Evolutionary conservation across 139 green algal species (phyloP).

Genomic region (Dunaliella primolecta): DNA sequence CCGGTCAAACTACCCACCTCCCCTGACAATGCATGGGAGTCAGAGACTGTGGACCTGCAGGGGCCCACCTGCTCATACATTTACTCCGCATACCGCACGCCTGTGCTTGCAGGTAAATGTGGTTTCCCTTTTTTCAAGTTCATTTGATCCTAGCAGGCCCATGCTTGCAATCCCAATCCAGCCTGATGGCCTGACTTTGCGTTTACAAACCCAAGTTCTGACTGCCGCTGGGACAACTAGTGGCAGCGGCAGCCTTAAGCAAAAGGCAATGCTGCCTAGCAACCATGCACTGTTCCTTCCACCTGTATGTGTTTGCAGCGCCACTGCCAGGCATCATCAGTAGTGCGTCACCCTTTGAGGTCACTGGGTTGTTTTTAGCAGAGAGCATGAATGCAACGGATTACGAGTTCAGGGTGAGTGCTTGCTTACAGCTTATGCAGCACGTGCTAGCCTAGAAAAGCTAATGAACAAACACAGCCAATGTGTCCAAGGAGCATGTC

Average conservation of each 20-base stretch:
- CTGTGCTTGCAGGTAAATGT: background rate
- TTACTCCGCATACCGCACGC: conserved; percentile 33
- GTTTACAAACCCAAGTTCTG: no score
- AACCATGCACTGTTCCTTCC: no score
- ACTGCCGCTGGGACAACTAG: no score
- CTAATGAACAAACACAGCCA: no score
- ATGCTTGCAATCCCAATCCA: no score
- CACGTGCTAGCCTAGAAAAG: no score
- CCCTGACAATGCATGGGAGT: conserved; percentile 6
- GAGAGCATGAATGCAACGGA: background rate
- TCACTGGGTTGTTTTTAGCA: background rate
- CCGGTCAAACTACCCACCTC: background rate
- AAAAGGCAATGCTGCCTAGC: no score
- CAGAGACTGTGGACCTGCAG: background rate
- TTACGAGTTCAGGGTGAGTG: background rate
- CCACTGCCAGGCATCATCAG: conserved; percentile 6
- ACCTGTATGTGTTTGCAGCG: background rate
- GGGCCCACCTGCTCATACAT: conserved; percentile 23
- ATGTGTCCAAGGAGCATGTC: no score
- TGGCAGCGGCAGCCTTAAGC: no score
- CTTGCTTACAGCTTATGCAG: background rate
- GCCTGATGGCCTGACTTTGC: no score
- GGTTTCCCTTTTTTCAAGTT: no score
- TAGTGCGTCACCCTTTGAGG: background rate
- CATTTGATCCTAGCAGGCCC: no score